These are phyloP conservation scores for Calonectria pseudoturangicola DNA, from an alignment of 2,329 filamentous ascomycete genomes.

Conservation along the genomic window DNA sequence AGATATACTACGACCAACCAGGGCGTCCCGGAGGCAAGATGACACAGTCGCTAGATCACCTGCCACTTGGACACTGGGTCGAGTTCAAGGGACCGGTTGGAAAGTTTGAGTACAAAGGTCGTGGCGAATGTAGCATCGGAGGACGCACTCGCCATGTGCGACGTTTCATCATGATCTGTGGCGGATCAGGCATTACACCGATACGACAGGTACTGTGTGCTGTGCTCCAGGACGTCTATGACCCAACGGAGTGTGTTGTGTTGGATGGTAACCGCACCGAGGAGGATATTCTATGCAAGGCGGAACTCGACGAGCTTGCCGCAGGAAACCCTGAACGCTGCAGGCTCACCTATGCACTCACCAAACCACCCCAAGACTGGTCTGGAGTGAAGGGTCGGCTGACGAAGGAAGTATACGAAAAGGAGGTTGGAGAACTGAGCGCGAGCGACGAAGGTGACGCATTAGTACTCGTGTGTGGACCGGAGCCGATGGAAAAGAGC, in stretches of 20 bases:
- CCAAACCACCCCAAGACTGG: constrained; percentile 79
- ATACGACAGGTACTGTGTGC: constrained; percentile 89
- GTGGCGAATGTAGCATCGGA: constrained; percentile 78
- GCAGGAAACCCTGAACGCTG: constrained; percentile 73
- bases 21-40: constrained; percentile 82
- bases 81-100: constrained; percentile 94
- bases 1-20: constrained; percentile 82
- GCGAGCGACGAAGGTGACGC: constrained; percentile 64
- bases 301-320: constrained; percentile 81
- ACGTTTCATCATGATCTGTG: constrained; percentile 90
- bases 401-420: constrained; percentile 75
- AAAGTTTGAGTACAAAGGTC: constrained; percentile 86
- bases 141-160: constrained; percentile 74
- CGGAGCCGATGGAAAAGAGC: constrained; percentile 82
- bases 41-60: constrained; percentile 84
- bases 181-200: constrained; percentile 93
- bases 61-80: constrained; percentile 82
- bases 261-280: constrained; percentile 86
- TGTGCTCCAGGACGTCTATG: constrained; percentile 73
- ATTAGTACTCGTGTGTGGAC: constrained; percentile 87
- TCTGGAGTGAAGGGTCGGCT: constrained; percentile 81
- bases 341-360: constrained; percentile 81
- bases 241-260: constrained; percentile 81
- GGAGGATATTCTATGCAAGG: constrained; percentile 87
- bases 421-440: constrained; percentile 69